Evolutionary conservation across 2,329 filamentous ascomycete genomes (phyloP).

Genomic region (Aspergillus persii): DNA sequence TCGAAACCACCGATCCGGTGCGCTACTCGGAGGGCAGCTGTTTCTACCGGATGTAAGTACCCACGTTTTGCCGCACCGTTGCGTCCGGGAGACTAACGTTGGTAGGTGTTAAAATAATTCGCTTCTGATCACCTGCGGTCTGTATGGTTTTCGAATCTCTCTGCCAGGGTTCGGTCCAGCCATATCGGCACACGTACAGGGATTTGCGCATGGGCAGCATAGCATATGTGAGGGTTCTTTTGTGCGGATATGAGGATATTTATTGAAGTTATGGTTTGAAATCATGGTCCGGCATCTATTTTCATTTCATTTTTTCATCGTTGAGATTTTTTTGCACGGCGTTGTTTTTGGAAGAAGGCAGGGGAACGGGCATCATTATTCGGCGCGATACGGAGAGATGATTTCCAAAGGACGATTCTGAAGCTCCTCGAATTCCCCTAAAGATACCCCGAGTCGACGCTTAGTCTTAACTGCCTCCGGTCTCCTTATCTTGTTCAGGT

Average conservation of each 20-base stretch:
- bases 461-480: constrained; percentile 42
- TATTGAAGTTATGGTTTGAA: constrained; percentile 18
- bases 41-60: constrained; percentile 68
- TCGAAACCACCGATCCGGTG: constrained; percentile 71
- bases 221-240: constrained; percentile 29
- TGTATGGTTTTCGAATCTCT: constrained; percentile 15
- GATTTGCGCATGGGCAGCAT: constrained; percentile 27
- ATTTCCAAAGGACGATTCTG: constrained; percentile 33
- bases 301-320: constrained; percentile 12
- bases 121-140: constrained; percentile 1
- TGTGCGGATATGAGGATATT: constrained; percentile 23
- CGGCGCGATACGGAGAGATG: constrained; percentile 42
- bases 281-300: constrained; percentile 3
- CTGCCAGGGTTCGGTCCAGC: constrained; percentile 17
- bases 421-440: constrained; percentile 49
- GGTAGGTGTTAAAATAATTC: constrained; percentile 29
- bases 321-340: constrained; percentile 15
- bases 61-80: background rate
- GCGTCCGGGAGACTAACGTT: constrained; percentile 22
- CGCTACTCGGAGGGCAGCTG: constrained; percentile 68
- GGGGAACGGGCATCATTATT: constrained; percentile 39
- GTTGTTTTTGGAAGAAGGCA: constrained; percentile 35
- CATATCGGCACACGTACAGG: constrained; percentile 20
- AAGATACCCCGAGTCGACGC: constrained; percentile 52
- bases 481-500: constrained; percentile 25